Base-by-base conservation (phyloP, 305 asterid genomes). In the Fraxinus velutina region DNA sequence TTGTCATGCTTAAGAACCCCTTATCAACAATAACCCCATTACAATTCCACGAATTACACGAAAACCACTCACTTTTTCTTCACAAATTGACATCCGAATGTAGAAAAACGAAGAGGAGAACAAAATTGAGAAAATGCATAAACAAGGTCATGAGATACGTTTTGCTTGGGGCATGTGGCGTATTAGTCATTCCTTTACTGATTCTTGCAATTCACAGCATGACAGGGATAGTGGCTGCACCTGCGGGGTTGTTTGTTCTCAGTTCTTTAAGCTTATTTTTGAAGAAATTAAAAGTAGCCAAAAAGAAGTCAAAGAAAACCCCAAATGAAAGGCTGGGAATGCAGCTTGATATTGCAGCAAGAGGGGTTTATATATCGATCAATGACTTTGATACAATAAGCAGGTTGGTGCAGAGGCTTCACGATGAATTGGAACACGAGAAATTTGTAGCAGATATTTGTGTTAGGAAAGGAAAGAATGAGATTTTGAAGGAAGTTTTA, bases 381-480 rank as follows among this genome's bases (percentile, higher is more conserved):
- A 94, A 92, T 12, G 93, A 94, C 78, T 91, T 94, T 12, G 96
- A 89, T 68, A 93, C 94, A 7, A 86, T 89, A 87, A 85, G 92
- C 50, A 33, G 89, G 84, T 82, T 93, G 21, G 93, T 91, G 84
- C 81, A 84, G 88, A 77, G 89, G 80, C 68, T 92, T 78, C 39
- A 84, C 7, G 90, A 91, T 34, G 97, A 92, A 86, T 79, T 90
- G 60, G 97, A 94, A 75, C 97, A 89, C 66, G 64, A 86, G 88
- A 90, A 84, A 47, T 80, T 84, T 15, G 84, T 87, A 62, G 94
- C 91, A 2, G 91, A 80, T 30, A 79, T 86, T 62, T 88, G 90
- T 76, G 89, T 87, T 2, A 82, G 83, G 77, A 89, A 81, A 75
- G 88, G 93, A 81, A 89, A 80, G 22, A 79, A 83, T n/a, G 90